Percentiles rank a stretch among this genome's conserved stretches.
Evolutionary conservation across 1,284 basidiomycete species (phyloP).

Genomic region (Papiliotrema nemorosa): DNA sequence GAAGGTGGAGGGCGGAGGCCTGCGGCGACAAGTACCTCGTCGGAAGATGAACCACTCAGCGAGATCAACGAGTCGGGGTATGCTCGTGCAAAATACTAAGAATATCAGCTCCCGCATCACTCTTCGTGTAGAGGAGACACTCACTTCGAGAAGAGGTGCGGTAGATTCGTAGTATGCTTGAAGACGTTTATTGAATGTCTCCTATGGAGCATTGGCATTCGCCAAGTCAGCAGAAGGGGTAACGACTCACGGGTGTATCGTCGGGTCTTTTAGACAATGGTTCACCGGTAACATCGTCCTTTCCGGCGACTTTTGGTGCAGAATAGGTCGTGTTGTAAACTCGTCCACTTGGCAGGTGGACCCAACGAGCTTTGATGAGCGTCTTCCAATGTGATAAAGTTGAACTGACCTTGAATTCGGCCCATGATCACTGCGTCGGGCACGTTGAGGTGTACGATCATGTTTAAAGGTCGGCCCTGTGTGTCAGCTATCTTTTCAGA

Average conservation of each 20-base stretch:
- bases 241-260: conserved; percentile 73
- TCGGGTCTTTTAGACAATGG: conserved; percentile 83
- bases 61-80: conserved; percentile 62
- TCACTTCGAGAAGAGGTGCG: conserved; percentile 66
- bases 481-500: neutral
- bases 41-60: conserved; percentile 75
- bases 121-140: conserved; percentile 5
- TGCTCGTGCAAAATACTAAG: conserved; percentile 62
- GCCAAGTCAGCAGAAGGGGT: neutral
- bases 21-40: conserved; percentile 64
- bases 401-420: conserved; percentile 65
- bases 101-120: no score
- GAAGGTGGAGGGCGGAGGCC: conserved; percentile 15
- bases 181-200: conserved; percentile 76
- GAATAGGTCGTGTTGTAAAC: conserved; percentile 93
- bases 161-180: conserved; percentile 81
- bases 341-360: conserved; percentile 86
- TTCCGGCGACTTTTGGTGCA: conserved; percentile 77
- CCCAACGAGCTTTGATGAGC: conserved; percentile 68
- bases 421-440: conserved; percentile 83
- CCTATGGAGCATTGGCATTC: conserved; percentile 52
- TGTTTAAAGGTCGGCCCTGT: conserved; percentile 59
- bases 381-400: neutral
- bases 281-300: conserved; percentile 91
- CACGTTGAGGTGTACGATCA: conserved; percentile 89